phyloP scores from a whole-genome alignment of 768 basidiomycete genomes.

The Lyophyllum decastes region DNA sequence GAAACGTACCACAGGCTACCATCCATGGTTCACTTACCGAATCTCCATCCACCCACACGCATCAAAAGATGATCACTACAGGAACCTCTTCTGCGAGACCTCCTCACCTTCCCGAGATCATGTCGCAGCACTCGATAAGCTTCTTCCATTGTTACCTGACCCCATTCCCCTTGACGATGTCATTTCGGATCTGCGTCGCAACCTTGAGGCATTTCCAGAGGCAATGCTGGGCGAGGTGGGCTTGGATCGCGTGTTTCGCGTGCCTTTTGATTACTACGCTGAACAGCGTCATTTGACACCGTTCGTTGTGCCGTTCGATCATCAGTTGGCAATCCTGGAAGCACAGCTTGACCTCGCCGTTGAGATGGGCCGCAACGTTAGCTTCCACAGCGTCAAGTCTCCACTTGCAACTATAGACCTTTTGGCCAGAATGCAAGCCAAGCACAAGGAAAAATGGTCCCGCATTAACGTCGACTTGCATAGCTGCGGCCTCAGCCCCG shows the following conservation, averaged over 20 bases:
- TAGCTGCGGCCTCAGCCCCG: constrained; percentile 81
- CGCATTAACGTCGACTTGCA: constrained; percentile 86
- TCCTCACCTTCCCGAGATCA: constrained; percentile 26
- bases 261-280: constrained; percentile 59
- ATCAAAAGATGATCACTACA: constrained; percentile 77
- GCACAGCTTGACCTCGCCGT: constrained; percentile 86
- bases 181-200: constrained; percentile 55
- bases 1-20: constrained; percentile 60
- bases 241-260: constrained; percentile 77
- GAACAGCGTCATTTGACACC: constrained; percentile 63
- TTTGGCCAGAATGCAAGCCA: constrained; percentile 57
- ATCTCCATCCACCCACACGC: constrained; percentile 51
- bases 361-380: constrained; percentile 74
- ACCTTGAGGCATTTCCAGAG: constrained; percentile 60
- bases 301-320: constrained; percentile 76
- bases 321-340: constrained; percentile 81
- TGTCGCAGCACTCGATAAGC: constrained; percentile 46
- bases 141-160: constrained; percentile 71
- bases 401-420: constrained; percentile 69
- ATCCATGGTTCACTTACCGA: constrained; percentile 91
- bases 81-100: constrained; percentile 57
- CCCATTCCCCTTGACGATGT: constrained; percentile 66
- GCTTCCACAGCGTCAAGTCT: constrained; percentile 85
- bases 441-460: constrained; percentile 58
- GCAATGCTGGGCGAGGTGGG: constrained; percentile 96